Base-by-base conservation (phyloP, 2,329 filamentous ascomycete species). In the Gliomastix tumulicola region DNA sequence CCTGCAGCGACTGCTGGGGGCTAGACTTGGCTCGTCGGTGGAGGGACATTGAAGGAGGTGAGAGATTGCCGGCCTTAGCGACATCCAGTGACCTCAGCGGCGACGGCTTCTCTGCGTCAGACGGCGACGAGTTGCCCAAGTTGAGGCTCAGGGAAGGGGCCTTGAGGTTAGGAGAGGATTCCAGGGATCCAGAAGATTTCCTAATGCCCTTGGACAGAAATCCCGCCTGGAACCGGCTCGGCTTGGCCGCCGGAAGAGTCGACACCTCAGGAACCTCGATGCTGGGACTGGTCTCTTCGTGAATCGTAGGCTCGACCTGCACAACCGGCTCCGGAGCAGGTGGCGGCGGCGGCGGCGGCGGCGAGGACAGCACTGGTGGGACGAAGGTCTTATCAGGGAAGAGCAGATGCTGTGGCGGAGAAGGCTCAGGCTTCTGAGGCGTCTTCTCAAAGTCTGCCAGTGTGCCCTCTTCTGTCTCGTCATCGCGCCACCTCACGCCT, bases 361-460 rank as follows among this genome's bases (percentile, higher is more conserved):
- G 30, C 0, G 34, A 25, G n/a, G 60, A 49, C 3, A 62, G 54
- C 11, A 61, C 46, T 77, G 72, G 28, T 69, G 63, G 0, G 73
- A 71, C 13, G 74, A 76, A 18, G 38, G 30, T 17, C 43, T 41
- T 32, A n/a, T n/a, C n/a, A n/a, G n/a, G n/a, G n/a, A n/a, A n/a
- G n/a, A n/a, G n/a, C n/a, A n/a, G n/a, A n/a, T 60, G 59, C 34
- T 79, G 74, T 7, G 79, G 75, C 1, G 76, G 74, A 3, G 68
- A 68, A n/a, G n/a, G n/a, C 17, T 47, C 67, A 8, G 73, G 59
- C 53, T 82, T 84, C 56, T 88, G 76, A 2, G 92, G 90, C 4
- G 90, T 96, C 62, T 88, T 87, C 53, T 90, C 86, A 54, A 90
- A 96, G 55, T 97, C 92, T 10, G 85, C 88, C 38, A 97, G 66